These are phyloP conservation scores for Fusarium pseudocircinatum DNA, from an alignment of 2,329 filamentous ascomycete species.

Conservation along the genomic window DNA sequence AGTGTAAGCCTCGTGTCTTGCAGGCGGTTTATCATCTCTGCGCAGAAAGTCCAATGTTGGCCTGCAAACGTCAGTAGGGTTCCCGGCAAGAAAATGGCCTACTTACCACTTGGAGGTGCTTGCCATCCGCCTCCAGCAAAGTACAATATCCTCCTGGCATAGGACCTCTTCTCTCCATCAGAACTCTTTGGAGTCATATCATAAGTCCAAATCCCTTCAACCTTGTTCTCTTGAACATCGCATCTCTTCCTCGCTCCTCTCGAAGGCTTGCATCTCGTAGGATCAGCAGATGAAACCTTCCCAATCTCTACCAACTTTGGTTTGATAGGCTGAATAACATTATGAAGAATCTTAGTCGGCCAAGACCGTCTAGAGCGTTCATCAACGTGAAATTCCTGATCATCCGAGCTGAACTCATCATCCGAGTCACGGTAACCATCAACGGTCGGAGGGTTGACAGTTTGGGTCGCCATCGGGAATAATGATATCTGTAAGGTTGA, in stretches of 20 bases:
- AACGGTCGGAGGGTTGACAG: accelerated
- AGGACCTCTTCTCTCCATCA: constrained; percentile 23
- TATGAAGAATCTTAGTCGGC: constrained; percentile 18
- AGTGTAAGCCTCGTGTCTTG: constrained; percentile 55
- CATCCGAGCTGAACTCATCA: not conserved
- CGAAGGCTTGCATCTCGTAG: constrained; percentile 20
- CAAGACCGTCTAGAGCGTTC: constrained; percentile 13
- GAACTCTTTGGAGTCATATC: constrained; percentile 18
- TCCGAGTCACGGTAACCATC: not conserved
- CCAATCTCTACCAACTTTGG: constrained; percentile 18
- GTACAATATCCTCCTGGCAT: constrained; percentile 55
- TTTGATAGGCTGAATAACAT: constrained; percentile 22
- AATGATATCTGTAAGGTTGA: not conserved
- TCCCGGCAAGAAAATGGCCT: accelerated
- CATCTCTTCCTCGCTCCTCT: constrained; percentile 21
- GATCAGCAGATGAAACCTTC: constrained; percentile 2
- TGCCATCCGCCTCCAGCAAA: constrained; percentile 67
- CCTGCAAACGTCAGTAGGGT: not conserved
- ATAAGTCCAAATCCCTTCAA: constrained; percentile 44
- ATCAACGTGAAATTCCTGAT: constrained; percentile 7
- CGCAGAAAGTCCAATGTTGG: constrained; percentile 61
- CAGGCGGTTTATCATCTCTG: constrained; percentile 55
- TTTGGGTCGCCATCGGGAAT: constrained; percentile 1
- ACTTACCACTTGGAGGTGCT: constrained; percentile 55
- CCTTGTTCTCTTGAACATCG: constrained; percentile 21